Percentiles rank a stretch among this genome's conserved stretches.
phyloP scores from a whole-genome alignment of 306 rosid genomes.

The Pyrus communis region DNA sequence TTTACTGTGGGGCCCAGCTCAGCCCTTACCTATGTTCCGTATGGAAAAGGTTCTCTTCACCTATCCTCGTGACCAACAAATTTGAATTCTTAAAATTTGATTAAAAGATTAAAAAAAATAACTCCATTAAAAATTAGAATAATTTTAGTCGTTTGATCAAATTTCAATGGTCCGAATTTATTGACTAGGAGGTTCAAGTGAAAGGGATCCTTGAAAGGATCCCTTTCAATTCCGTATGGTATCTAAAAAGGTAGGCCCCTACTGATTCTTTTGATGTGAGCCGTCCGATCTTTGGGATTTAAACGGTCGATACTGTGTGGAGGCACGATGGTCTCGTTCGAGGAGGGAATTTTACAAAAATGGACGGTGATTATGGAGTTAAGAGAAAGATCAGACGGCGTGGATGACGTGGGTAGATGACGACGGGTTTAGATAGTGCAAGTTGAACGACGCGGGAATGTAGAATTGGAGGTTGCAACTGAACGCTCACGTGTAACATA shows the following conservation, averaged over 20 bases:
- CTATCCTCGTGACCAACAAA: too few relatives aligned
- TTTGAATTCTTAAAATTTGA: too few relatives aligned
- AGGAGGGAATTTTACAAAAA: not conserved
- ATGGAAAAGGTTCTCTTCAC: too few relatives aligned
- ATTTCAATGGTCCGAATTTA: too few relatives aligned
- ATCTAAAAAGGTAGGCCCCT: too few relatives aligned
- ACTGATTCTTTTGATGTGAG: too few relatives aligned
- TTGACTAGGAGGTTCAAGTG: too few relatives aligned
- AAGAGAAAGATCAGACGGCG: not conserved
- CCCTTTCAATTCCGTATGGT: not conserved
- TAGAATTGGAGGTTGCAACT: not conserved
- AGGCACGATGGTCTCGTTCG: conserved; percentile 10
- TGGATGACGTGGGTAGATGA: not conserved
- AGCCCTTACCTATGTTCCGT: too few relatives aligned
- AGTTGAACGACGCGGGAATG: not conserved
- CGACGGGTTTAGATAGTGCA: not conserved
- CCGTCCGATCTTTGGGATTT: not conserved
- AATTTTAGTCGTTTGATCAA: too few relatives aligned
- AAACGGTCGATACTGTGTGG: conserved; percentile 3
- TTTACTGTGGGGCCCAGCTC: conserved; percentile 27
- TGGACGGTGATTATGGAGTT: not conserved
- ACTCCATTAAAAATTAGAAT: too few relatives aligned
- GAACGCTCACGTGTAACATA: conserved; percentile 25
- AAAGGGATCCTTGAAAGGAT: too few relatives aligned
- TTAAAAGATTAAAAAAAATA: too few relatives aligned